Evolutionary conservation across 306 rosid species (phyloP), one percentile per base, ranked within the genome.

Genomic region (Trifolium pratense): DNA sequence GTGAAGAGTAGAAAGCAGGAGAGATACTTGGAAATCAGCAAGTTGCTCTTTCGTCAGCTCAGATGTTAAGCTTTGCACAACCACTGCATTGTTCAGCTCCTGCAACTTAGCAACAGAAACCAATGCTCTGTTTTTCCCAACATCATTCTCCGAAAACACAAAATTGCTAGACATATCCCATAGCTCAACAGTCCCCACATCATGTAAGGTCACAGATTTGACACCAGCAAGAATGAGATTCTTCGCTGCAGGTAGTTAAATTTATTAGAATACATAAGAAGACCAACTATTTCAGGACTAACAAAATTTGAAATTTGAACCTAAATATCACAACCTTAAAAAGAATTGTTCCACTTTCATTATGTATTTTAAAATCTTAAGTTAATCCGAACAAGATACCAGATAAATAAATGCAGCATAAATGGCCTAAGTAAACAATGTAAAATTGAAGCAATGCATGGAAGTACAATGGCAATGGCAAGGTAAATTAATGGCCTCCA

Each of bases 181-280:
- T 42, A 90, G 74, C 82, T 90, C 92, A 68, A 90, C 96, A 14
- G 65, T 75, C 75, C 89, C 94, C 71, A 87, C 96, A 63, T 92
- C 98, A 0, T 92, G 98, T 84, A 92, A 84, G 59, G 91, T 92
- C 81, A 92, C 95, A 58, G 98, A 88, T 79, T 90, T 92, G 36
- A 92, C 96, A 57, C 98, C 98, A 76, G 98, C 96, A 81, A 91
- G 95, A 76, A 94, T 84, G 72, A 91, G 96, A 78, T 94, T 91
- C 85, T 94, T 94, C 0, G 97, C 98, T 94, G 94, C 90, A 88
- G 18, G 65, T 60, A 80, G 52, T 60, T 68, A 53, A 67, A 26
- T 58, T 61, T 6, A 10, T 77, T 75, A 80, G 73, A 66, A 76
- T 68, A 43, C 23, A 66, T 53, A 63, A 34, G 56, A 67, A n/a